Percentiles rank a stretch among this genome's conserved stretches.
Evolutionary conservation across 352 stramenopile genomes (phyloP).

Genomic region (Pythium brachiatum): DNA sequence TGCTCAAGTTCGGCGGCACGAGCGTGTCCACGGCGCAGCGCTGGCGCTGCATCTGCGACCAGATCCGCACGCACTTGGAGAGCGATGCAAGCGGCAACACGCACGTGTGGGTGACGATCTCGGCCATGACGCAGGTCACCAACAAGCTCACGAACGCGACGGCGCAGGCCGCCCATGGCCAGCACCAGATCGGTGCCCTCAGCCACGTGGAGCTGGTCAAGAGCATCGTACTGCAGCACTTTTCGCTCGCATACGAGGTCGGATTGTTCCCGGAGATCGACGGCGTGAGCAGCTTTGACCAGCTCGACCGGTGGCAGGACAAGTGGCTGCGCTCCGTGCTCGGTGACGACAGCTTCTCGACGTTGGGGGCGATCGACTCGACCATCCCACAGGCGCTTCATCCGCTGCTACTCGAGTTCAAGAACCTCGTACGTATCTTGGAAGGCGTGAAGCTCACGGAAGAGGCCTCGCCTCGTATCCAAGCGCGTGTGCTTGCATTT

Average conservation of each 20-base stretch:
- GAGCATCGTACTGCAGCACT: slow-evolving; percentile 68
- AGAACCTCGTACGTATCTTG: slow-evolving; percentile 76
- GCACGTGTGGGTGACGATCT: slow-evolving; percentile 87
- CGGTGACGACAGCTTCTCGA: slow-evolving; percentile 45
- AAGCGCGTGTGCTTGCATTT: slow-evolving; percentile 80
- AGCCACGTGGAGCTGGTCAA: slow-evolving; percentile 46
- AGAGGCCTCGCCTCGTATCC: slow-evolving; percentile 83
- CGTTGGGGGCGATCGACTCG: slow-evolving; percentile 37
- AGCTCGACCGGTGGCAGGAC: slow-evolving; percentile 55
- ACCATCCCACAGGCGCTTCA: slow-evolving; percentile 46
- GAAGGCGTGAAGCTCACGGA: slow-evolving; percentile 86
- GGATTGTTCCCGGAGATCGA: slow-evolving; percentile 46
- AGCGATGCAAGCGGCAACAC: slow-evolving; percentile 26
- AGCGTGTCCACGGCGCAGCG: slow-evolving; percentile 78
- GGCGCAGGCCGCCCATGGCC: slow-evolving; percentile 32
- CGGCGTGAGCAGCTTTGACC: slow-evolving; percentile 35
- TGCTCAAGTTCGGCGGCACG: slow-evolving; percentile 90
- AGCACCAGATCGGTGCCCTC: slow-evolving; percentile 16
- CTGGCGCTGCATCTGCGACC: slow-evolving; percentile 78
- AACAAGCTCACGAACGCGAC: slow-evolving; percentile 79
- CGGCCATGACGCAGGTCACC: slow-evolving; percentile 82
- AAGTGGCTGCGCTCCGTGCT: slow-evolving; percentile 61
- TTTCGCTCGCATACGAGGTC: slow-evolving; percentile 66
- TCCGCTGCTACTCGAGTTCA: slow-evolving; percentile 72
- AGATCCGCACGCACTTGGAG: slow-evolving; percentile 58